Evolutionary conservation across 2,329 filamentous ascomycete species (phyloP), one percentile per base, ranked within the genome.

Genomic region (Coleophoma eucalyptorum): DNA sequence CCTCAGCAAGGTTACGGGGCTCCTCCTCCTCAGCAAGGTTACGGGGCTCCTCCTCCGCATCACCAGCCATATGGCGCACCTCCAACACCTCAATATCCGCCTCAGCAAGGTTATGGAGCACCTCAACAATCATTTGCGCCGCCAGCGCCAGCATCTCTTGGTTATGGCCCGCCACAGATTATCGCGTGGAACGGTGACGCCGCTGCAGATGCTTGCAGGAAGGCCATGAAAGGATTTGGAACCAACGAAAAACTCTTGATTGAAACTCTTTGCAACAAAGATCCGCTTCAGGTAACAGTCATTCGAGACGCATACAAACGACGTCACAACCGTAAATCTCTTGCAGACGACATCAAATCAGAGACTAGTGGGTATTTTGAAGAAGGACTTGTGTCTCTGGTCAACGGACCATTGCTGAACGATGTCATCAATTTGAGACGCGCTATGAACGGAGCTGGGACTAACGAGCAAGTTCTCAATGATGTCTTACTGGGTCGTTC

Each of bases 211-310:
- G 80, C 76, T 4, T 74, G 96, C 19, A 83, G 90, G 48, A 80
- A 80, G 59, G 90, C 93, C 2, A 96, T 97, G 90, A 96, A 96
- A 69, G 91, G 91, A 0, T 89, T 96, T 55, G 93, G 92, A 33
- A 97, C 92, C 0, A 84, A 97, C 62, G 92, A 97, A 67, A 86
- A 84, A 62, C 69, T 79, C 0, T 73, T 97, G 15, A 92, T 96
- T 56, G 73, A 75, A 2, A 73, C 86, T 3, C 73, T 97, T 8
- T 73, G 86, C 3, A 80, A 77, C 58, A 86, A 91, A 55, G 89
- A 95, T 56, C 87, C 92, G 1, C 73, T 91, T 4, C 89, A 96
- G 66, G 79, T 94, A 55, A 80, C 85, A 44, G 75, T 81, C 8
- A 75, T 95, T 47, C 81, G 84, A 50, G 67, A 77, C 7, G 78